A percentile compares a stretch with the other conserved stretches of the same genome.
Conservation (phyloP, 2,329 filamentous ascomycete genomes). For the Aspergillus sp. region DNA sequence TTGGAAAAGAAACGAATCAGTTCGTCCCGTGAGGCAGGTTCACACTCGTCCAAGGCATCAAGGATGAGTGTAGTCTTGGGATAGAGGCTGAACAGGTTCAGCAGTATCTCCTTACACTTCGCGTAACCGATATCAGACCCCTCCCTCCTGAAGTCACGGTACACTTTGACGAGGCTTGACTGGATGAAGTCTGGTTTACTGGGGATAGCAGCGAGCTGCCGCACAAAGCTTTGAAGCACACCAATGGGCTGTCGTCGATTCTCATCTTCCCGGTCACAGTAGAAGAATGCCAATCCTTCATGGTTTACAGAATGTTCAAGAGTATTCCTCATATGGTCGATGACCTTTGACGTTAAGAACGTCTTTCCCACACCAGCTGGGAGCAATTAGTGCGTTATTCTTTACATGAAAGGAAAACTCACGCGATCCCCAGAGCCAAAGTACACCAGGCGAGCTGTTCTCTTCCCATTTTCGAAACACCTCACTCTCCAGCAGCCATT, state of each 20-base stretch:
- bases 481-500: slow-evolving; percentile 16
- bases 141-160: neutral
- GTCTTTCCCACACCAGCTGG: slow-evolving; percentile 27
- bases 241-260: slow-evolving; percentile 19
- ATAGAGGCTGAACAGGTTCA: slow-evolving; percentile 25
- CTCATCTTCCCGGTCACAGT: neutral
- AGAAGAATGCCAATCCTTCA: neutral
- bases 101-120: slow-evolving; percentile 11
- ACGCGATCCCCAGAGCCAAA: slow-evolving; percentile 19
- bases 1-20: slow-evolving; percentile 25
- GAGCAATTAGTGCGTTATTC: too few species aligned
- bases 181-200: slow-evolving; percentile 12
- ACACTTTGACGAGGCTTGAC: slow-evolving; percentile 4
- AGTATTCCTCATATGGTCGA: slow-evolving; percentile 20
- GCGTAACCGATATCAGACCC: neutral
- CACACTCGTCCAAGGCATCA: slow-evolving; percentile 39
- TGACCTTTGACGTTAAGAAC: slow-evolving; percentile 20
- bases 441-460: slow-evolving; percentile 11
- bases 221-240: slow-evolving; percentile 30
- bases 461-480: slow-evolving; percentile 15
- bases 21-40: slow-evolving; percentile 18
- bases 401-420: too few species aligned
- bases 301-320: slow-evolving; percentile 8
- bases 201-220: slow-evolving; percentile 26
- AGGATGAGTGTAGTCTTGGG: slow-evolving; percentile 30